phyloP scores from a whole-genome alignment of 371 early-diverging fungal species.

The Actinomortierella wolfii region DNA sequence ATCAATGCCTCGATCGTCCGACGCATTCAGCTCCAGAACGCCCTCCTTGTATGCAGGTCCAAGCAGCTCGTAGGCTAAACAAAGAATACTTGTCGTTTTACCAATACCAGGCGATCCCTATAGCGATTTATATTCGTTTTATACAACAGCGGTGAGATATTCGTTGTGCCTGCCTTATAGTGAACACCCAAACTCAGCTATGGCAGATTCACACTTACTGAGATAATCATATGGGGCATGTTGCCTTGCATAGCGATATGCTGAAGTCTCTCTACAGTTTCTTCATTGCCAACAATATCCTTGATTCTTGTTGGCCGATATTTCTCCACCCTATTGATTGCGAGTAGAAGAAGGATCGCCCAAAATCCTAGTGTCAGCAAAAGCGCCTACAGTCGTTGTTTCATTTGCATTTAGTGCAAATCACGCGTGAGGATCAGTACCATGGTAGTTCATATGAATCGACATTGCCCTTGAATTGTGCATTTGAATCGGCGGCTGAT shows the following conservation, averaged over 20 bases:
- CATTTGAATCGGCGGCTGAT: constrained; percentile 14
- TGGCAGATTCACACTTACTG: constrained; percentile 55
- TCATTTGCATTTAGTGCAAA: no score
- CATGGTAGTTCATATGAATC: constrained; percentile 47
- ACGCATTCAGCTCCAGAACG: constrained; percentile 97
- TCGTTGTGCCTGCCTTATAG: background rate
- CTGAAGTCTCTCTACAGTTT: constrained; percentile 87
- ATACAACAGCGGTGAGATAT: background rate
- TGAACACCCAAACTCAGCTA: background rate
- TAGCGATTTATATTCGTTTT: background rate
- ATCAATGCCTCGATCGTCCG: constrained; percentile 99
- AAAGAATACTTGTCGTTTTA: constrained; percentile 97
- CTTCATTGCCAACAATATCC: constrained; percentile 97
- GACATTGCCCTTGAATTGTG: constrained; percentile 46
- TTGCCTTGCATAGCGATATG: constrained; percentile 90
- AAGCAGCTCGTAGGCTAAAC: constrained; percentile 88
- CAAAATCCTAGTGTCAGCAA: no score
- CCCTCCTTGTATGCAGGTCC: constrained; percentile 88
- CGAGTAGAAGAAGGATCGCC: background rate
- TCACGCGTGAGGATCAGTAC: constrained; percentile 8
- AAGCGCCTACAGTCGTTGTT: no score
- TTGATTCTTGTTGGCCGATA: constrained; percentile 88
- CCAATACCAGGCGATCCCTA: constrained; percentile 99
- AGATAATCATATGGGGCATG: constrained; percentile 96
- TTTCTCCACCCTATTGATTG: constrained; percentile 89